Evolutionary conservation across 1,284 basidiomycete genomes (phyloP).

Genomic region (Sanghuangporus sanghuang): DNA sequence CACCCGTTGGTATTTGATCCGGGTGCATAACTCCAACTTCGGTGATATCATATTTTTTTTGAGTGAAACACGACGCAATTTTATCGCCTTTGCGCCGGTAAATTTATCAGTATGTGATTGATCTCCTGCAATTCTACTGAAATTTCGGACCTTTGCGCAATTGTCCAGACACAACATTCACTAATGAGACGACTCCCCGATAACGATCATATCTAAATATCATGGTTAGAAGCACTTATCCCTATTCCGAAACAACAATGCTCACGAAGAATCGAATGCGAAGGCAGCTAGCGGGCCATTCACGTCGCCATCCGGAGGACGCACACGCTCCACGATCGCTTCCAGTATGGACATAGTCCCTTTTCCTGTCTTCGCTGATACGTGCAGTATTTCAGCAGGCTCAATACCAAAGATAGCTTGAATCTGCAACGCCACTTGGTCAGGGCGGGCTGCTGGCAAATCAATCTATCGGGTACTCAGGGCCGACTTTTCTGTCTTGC

Average conservation of each 20-base stretch:
- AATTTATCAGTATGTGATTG: not conserved
- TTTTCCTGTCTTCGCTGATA: conserved; percentile 91
- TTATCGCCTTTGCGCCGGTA: conserved; percentile 76
- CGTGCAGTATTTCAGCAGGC: conserved; percentile 64
- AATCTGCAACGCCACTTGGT: conserved; percentile 76
- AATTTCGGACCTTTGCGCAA: conserved; percentile 38
- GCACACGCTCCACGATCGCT: conserved; percentile 80
- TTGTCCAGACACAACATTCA: conserved; percentile 63
- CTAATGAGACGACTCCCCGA: conserved; percentile 91
- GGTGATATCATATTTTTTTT: conserved; percentile 88
- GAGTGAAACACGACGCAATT: conserved; percentile 81
- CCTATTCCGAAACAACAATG: conserved; percentile 18
- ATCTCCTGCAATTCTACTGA: not conserved
- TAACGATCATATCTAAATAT: conserved; percentile 86
- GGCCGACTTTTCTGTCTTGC: not conserved
- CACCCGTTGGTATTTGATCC: conserved; percentile 70
- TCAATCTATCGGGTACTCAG: conserved; percentile 61
- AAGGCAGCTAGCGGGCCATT: conserved; percentile 74
- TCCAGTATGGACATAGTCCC: conserved; percentile 41
- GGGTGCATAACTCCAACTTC: conserved; percentile 94
- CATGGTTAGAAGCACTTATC: not conserved
- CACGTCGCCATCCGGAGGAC: conserved; percentile 56
- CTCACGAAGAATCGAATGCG: conserved; percentile 89
- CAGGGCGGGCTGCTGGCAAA: conserved; percentile 80
- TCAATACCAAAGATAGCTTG: conserved; percentile 77